These are phyloP conservation scores for Penicillium bovifimosum DNA, from an alignment of 495 filamentous ascomycete genomes.

Conservation along the genomic window DNA sequence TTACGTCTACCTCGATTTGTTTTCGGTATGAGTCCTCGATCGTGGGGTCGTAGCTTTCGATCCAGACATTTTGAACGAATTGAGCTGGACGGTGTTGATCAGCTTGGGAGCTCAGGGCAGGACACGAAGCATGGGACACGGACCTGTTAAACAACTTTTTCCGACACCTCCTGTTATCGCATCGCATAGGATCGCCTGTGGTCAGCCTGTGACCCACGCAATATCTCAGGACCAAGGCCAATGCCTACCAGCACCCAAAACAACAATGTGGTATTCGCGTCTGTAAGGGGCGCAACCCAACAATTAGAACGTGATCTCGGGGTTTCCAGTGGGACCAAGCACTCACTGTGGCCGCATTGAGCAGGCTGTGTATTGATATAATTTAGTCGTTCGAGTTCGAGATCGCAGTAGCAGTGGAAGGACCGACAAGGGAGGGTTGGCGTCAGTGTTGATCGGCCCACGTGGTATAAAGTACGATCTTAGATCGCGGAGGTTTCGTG, in stretches of 20 bases:
- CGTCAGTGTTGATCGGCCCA: slow-evolving; percentile 10
- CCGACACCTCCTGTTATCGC: slow-evolving; percentile 75
- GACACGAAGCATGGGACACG: slow-evolving; percentile 16
- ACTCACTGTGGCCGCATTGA: slow-evolving; percentile 53
- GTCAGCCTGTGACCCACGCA: slow-evolving; percentile 9
- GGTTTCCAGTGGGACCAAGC: slow-evolving; percentile 2
- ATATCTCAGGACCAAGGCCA: background rate
- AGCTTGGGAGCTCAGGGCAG: slow-evolving; percentile 8
- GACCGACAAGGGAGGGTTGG: background rate
- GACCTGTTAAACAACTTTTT: slow-evolving; percentile 97
- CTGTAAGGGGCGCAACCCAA: slow-evolving; percentile 28
- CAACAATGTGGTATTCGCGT: slow-evolving; percentile 88
- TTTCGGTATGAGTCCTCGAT: slow-evolving; percentile 98
- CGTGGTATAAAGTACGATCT: slow-evolving; percentile 7
- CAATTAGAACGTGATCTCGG: slow-evolving; percentile 23
- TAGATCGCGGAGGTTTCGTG: background rate
- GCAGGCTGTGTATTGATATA: slow-evolving; percentile 9
- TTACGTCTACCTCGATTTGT: slow-evolving; percentile 88
- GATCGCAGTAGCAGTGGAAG: background rate
- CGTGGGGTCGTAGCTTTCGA: slow-evolving; percentile 97
- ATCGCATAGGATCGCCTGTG: slow-evolving; percentile 2
- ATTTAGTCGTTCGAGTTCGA: background rate
- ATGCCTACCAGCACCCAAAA: slow-evolving; percentile 74
- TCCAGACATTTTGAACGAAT: slow-evolving; percentile 99
- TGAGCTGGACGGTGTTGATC: slow-evolving; percentile 57